Percentiles rank a stretch among this genome's conserved stretches.
phyloP scores from a whole-genome alignment of 257 asterid species.

The Jasminum sambac region DNA sequence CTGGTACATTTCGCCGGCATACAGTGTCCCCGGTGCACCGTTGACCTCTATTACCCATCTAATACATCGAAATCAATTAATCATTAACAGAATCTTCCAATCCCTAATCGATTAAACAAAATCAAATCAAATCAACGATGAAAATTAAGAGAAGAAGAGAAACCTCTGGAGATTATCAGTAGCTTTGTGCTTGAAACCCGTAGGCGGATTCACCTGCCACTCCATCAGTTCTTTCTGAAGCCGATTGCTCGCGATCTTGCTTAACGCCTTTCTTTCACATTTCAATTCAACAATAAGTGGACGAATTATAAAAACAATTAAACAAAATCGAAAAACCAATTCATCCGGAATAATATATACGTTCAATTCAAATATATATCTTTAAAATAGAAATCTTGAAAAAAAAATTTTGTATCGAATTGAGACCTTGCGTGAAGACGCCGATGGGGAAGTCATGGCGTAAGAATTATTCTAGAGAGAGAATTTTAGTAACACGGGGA shows the following conservation, averaged over 20 bases:
- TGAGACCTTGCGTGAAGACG: constrained; percentile 58
- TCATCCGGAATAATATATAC: not conserved
- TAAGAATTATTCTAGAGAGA: constrained; percentile 26
- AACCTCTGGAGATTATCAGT: constrained; percentile 97
- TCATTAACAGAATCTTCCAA: not conserved
- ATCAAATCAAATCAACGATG: not conserved
- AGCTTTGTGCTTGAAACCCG: constrained; percentile 82
- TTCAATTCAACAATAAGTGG: constrained; percentile 19
- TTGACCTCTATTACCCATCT: constrained; percentile 70
- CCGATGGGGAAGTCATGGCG: constrained; percentile 55
- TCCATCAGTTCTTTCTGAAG: constrained; percentile 93
- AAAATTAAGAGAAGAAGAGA: not conserved
- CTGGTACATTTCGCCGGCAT: constrained; percentile 56
- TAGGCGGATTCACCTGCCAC: constrained; percentile 97
- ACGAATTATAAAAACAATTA: not conserved
- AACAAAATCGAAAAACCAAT: not conserved
- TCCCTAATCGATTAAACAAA: not conserved
- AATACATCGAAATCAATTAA: constrained; percentile 21
- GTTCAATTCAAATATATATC: not conserved
- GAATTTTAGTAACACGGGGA: not conserved
- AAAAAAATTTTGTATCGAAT: not conserved
- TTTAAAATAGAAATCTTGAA: not conserved
- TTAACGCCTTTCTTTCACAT: constrained; percentile 53
- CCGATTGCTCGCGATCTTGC: constrained; percentile 98
- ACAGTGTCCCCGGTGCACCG: constrained; percentile 67